Base-by-base conservation (phyloP, 2,329 filamentous ascomycete species). In the Aspergillus tanneri region DNA sequence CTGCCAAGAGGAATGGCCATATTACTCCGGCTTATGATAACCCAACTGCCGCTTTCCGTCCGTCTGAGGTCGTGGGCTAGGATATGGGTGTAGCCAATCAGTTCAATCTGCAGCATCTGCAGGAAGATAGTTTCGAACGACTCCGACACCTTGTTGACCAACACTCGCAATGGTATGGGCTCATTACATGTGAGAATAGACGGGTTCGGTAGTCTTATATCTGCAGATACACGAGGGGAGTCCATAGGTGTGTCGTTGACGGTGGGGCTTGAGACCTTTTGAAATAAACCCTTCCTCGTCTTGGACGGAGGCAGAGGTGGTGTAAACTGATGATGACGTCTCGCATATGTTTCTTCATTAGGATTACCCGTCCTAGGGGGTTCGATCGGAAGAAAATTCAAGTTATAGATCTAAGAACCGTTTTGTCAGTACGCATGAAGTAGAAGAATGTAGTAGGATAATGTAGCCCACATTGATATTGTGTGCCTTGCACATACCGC, bases 331-430 rank as follows among this genome's bases (percentile, higher is more conserved):
- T 86, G 82, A 49, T 80, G 77, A 18, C 92, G 81, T 49, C 90
- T 79, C 2, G 91, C 93, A 71, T 89, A 99, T 2, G 87, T 85
- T 68, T 97, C 91, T 56, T 90, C 86, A 19, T 82, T 81, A 1
- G 83, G 79, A 37, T 77, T 73, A 4, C 80, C 74, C 0, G 83
- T 83, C 34, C 91, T 79, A 0, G 92, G 91, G 5, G 90, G 88
- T 68, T 99, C 93, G 57, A 97, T 92, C 4, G 93, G 93, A 28
- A 96, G 78, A 66, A 99, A 93, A 49, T 88, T 92, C 72, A 96
- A 86, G 27, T 84, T 83, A 27, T 65, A 68, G 56, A 68, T 69
- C 74, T 69, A 57, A 7, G 42, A 16, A 39, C 47, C 6, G 49
- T 27, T 23, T 6, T 34, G 24, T 35, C 14, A 48, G n/a, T n/a